Evolutionary conservation across 805 yeast genomes (phyloP), one percentile per base, ranked within the genome.

Genomic region (Hanseniaspora lachancei): DNA sequence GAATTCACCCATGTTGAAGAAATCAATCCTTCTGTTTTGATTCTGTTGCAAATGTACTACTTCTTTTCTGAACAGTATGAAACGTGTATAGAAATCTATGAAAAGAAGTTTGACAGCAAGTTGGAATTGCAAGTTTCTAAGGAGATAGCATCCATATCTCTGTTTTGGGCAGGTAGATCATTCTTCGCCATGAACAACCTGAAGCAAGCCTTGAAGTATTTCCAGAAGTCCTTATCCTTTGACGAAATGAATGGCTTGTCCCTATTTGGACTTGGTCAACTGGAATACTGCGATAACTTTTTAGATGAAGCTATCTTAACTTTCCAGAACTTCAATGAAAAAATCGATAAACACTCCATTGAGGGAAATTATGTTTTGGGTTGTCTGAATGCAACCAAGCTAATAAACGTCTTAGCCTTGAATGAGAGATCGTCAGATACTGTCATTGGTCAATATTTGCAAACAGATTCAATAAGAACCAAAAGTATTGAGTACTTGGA

Each of bases 131-230:
- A 62, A 6, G 56, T 63, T 2, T 57, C 67, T 13, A 53, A 73
- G 3, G 67, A 69, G 24, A 66, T 81, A 2, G 63, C 72, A 23
- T 77, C 85, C 35, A 89, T 84, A 59, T 81, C 87, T 2, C 68
- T 77, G 49, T 86, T 86, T 62, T 93, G 97, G 97, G 73, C 82
- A 56, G 98, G 88, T 3, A 77, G 97, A 66, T 82, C 85, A 18
- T 74, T 78, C 50, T 89, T 82, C 61, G 74, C 73, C 7, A 66
- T 75, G 29, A 70, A 72, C 1, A 86, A 89, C 62, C 79, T 74
- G 63, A 77, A 79, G n/a, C 77, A 77, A 58, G 83, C 97, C 0
- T 86, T 86, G 62, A 77, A 76, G 55, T 72, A 75, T 62, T 91
- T 86, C 67, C 82, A 82, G 59, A 86, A 80, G 57, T 80, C 97